These are phyloP conservation scores for Phialemoniopsis sp. DNA, from an alignment of 2,329 filamentous ascomycete species.

Conservation along the genomic window DNA sequence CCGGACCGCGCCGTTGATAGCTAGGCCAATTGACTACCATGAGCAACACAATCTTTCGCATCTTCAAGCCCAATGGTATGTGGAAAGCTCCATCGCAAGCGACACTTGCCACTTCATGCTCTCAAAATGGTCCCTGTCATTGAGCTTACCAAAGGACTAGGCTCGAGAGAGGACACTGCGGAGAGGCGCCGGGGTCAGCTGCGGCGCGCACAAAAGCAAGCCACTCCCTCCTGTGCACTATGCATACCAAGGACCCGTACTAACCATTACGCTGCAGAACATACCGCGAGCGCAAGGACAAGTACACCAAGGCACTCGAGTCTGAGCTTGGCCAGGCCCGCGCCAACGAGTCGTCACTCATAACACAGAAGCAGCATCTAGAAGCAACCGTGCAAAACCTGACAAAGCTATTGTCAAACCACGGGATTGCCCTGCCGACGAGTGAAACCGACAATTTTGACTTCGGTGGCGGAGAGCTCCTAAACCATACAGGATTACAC, in stretches of 20 bases:
- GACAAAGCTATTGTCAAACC: slow-evolving; percentile 6
- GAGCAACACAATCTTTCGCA: slow-evolving; percentile 19
- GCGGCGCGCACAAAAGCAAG: slow-evolving; percentile 20
- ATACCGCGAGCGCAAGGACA: slow-evolving; percentile 22
- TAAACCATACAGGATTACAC: too few relatives aligned
- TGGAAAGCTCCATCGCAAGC: background rate
- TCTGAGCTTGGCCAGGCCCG: slow-evolving; percentile 12
- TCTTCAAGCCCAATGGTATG: slow-evolving; percentile 25
- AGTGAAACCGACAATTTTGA: too few relatives aligned
- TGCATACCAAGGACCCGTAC: background rate
- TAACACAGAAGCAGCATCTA: slow-evolving; percentile 12
- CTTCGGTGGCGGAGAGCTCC: too few relatives aligned
- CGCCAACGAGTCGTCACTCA: slow-evolving; percentile 13
- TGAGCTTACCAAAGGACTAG: slow-evolving; percentile 5
- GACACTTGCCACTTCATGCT: background rate
- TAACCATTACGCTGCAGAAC: slow-evolving; percentile 9
- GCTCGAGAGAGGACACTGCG: slow-evolving; percentile 15
- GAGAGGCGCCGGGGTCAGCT: slow-evolving; percentile 20
- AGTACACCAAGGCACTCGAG: slow-evolving; percentile 20
- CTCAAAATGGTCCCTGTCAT: background rate
- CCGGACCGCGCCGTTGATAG: too few relatives aligned
- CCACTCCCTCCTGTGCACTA: background rate
- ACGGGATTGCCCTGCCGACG: slow-evolving; percentile 11
- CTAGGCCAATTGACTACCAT: too few relatives aligned
- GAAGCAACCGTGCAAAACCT: slow-evolving; percentile 10